Base-by-base conservation (phyloP, 2,329 filamentous ascomycete genomes). In the Ceratocystis smalleyi region DNA sequence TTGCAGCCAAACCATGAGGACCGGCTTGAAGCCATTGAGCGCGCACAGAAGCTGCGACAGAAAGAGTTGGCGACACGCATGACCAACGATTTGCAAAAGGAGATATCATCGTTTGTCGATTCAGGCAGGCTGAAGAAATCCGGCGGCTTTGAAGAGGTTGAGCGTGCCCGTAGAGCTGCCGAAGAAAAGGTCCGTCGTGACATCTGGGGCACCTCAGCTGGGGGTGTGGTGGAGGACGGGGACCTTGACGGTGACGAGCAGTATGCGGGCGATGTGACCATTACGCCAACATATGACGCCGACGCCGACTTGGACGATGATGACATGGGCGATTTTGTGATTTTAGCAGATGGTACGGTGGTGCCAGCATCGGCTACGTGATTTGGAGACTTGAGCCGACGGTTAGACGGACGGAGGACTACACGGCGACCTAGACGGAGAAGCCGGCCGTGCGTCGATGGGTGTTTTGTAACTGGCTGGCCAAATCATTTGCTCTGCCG, bases 91-190 rank as follows among this genome's bases (percentile, higher is more conserved):
- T 86, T 99, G 71, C 89, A 88, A 73, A 88, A 88, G 69, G 94
- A 99, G 74, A 81, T 99, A 7, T 83, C 84, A 17, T 81, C 76
- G 40, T 99, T 97, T 72, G 92, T 97, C 1, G 82, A 88, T 68
- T 89, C 96, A 71, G 90, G 90, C 65, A 94, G 88, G 74, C 77
- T 99, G 69, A 97, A 96, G 81, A 97, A 97, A 80, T 91, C 88
- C 15, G 94, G 94, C 49, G 94, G 94, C 0, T 86, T 96, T 61
- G 94, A 97, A 73, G 94, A 99, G 75, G 87, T 91, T 0, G 94
- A 99, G 75, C 82, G 94, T 63, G 79, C 89, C 57, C 81, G 94
- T 61, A 87, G 86, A 71, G 83, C 85, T 43, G 95, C 92, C 73
- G 94, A 99, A 70, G 94, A 97, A 67, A 81, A 83, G 69, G 90